Evolutionary conservation across 495 filamentous ascomycete genomes (phyloP).

Genomic region (Aspergillus ellipticus): DNA sequence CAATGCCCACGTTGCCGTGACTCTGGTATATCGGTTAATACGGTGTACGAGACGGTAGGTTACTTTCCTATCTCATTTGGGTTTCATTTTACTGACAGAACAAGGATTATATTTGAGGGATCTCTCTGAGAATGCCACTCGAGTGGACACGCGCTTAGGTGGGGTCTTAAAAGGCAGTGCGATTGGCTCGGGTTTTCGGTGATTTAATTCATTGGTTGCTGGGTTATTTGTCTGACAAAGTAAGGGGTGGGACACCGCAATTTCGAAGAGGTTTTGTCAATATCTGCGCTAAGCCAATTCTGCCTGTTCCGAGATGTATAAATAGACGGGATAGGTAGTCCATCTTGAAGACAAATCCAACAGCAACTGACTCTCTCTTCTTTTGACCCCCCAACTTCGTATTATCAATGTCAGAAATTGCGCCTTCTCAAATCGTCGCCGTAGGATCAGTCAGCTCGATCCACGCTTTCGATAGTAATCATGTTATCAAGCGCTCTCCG

Average conservation of each 20-base stretch:
- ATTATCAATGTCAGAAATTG: slow-evolving; percentile 1
- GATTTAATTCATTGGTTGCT: not conserved
- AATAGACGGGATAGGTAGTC: slow-evolving; percentile 1
- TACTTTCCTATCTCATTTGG: too few relatives aligned
- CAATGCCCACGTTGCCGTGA: too few relatives aligned
- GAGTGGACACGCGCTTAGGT: not conserved
- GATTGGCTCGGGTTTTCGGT: not conserved
- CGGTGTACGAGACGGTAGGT: too few relatives aligned
- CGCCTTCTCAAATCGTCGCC: slow-evolving; percentile 2
- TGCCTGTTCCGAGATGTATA: slow-evolving; percentile 2
- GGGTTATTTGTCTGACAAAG: not conserved
- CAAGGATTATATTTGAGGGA: not conserved
- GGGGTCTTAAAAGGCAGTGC: too few relatives aligned
- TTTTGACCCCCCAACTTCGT: slow-evolving; percentile 1
- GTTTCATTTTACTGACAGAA: too few relatives aligned
- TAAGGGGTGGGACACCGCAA: not conserved
- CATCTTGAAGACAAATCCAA: slow-evolving; percentile 3
- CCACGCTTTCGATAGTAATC: slow-evolving; percentile 3
- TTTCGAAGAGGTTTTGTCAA: not conserved
- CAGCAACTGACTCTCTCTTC: not conserved
- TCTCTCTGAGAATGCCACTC: not conserved
- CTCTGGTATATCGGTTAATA: too few relatives aligned
- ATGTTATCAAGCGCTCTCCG: slow-evolving; percentile 6
- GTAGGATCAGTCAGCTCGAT: slow-evolving; percentile 7
- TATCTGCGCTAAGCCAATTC: not conserved